Percentiles rank a stretch among this genome's conserved stretches.
These are phyloP conservation scores for Colletotrichum scovillei DNA, from an alignment of 2,329 filamentous ascomycete species.

Conservation along the genomic window DNA sequence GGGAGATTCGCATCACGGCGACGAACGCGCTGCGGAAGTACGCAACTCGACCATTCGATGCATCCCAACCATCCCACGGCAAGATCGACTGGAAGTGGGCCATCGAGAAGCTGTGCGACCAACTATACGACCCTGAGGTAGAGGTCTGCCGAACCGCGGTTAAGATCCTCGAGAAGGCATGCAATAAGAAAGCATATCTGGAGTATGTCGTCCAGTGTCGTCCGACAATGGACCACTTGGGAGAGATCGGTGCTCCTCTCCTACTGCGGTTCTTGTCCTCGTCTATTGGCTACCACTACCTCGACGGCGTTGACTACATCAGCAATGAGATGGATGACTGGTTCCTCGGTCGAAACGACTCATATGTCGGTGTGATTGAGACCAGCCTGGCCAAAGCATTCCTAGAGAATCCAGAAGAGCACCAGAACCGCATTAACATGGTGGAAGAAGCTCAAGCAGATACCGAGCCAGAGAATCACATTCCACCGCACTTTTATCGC, in stretches of 20 bases:
- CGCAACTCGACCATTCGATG: slow-evolving; percentile 66
- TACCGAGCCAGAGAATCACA: slow-evolving; percentile 71
- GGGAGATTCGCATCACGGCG: slow-evolving; percentile 90
- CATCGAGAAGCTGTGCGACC: slow-evolving; percentile 95
- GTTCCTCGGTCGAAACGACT: slow-evolving; percentile 95
- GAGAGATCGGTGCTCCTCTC: slow-evolving; percentile 94
- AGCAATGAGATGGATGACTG: slow-evolving; percentile 99
- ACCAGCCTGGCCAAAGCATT: slow-evolving; percentile 93
- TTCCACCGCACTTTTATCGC: slow-evolving; percentile 98
- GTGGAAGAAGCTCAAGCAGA: slow-evolving; percentile 69
- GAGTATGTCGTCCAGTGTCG: slow-evolving; percentile 98
- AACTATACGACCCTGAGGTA: slow-evolving; percentile 96
- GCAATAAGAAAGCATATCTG: slow-evolving; percentile 89
- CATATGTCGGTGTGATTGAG: slow-evolving; percentile 94
- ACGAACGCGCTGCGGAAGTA: slow-evolving; percentile 91
- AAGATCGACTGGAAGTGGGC: slow-evolving; percentile 87
- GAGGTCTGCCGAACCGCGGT: slow-evolving; percentile 97
- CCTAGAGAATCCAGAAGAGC: slow-evolving; percentile 70
- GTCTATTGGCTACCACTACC: slow-evolving; percentile 96
- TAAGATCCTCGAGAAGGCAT: slow-evolving; percentile 97
- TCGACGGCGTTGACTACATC: slow-evolving; percentile 97
- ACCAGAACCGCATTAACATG: slow-evolving; percentile 66
- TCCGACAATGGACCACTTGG: slow-evolving; percentile 92
- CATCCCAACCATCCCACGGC: slow-evolving; percentile 44
- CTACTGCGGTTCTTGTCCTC: slow-evolving; percentile 94